These are phyloP conservation scores for Fennellomyces sp. DNA, from an alignment of 371 early-diverging fungal species.

Conservation along the genomic window DNA sequence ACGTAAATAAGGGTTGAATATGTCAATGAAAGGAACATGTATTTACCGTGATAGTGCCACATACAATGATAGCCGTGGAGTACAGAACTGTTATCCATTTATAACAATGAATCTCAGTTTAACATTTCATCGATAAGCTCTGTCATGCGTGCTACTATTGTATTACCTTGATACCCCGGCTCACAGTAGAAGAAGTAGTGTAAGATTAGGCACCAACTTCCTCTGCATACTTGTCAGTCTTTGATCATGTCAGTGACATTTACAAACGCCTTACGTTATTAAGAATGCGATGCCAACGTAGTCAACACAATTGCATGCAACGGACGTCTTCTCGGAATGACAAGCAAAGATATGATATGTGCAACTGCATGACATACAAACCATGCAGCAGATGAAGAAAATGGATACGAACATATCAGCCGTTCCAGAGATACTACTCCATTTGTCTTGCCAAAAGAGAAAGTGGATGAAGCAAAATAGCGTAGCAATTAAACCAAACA, in stretches of 20 bases:
- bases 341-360: background rate
- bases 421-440: background rate
- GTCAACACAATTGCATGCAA: background rate
- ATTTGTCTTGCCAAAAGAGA: background rate
- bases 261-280: background rate
- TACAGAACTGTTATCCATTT: background rate
- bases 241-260: background rate
- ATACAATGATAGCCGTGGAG: background rate
- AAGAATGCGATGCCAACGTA: background rate
- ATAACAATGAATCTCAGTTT: background rate
- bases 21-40: background rate
- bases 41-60: background rate
- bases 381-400: background rate
- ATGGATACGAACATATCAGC: background rate
- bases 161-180: background rate
- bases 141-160: too few species aligned
- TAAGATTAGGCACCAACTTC: background rate
- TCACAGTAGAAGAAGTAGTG: background rate
- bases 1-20: too few species aligned
- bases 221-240: background rate
- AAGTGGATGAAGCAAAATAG: background rate
- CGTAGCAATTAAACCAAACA: background rate
- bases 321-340: background rate
- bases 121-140: too few species aligned
- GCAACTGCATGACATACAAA: background rate